These are phyloP conservation scores for Eucalyptus fibrosa DNA, from an alignment of 345 rosid species.

Conservation along the genomic window DNA sequence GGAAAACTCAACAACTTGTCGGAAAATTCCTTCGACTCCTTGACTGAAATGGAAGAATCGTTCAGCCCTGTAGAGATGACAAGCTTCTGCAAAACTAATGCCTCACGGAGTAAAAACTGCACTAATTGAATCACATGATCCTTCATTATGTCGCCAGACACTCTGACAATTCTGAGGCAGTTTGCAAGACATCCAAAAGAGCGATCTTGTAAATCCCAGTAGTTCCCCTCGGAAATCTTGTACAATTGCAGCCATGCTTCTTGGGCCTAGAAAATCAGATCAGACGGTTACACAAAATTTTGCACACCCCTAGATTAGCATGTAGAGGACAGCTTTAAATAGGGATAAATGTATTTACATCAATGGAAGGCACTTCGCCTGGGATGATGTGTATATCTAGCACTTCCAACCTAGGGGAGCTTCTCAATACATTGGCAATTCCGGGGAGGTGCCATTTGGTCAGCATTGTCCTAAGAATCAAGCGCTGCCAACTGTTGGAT, in stretches of 20 bases:
- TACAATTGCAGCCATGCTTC: not conserved
- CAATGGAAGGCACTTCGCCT: not conserved
- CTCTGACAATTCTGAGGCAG: not conserved
- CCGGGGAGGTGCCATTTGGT: slow-evolving; percentile 2
- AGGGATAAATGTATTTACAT: not conserved
- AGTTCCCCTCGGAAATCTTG: not conserved
- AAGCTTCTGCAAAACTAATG: not conserved
- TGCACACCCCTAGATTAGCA: not conserved
- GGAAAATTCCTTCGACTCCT: not conserved
- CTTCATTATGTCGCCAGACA: not conserved
- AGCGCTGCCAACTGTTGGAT: not conserved
- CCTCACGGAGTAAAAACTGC: not conserved
- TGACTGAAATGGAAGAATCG: not conserved
- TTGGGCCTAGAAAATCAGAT: not conserved
- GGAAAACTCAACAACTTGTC: not conserved
- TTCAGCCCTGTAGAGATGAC: not conserved
- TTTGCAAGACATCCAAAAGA: not conserved
- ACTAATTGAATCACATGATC: not conserved
- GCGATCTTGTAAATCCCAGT: not conserved
- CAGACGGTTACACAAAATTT: not conserved
- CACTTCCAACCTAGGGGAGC: not conserved
- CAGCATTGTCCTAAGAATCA: not conserved
- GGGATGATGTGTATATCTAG: not conserved
- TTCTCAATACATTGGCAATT: not conserved
- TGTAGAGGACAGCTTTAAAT: not conserved